These are phyloP conservation scores for Plasmodium adleri DNA, from an alignment of 169 alveolate species.

Conservation along the genomic window DNA sequence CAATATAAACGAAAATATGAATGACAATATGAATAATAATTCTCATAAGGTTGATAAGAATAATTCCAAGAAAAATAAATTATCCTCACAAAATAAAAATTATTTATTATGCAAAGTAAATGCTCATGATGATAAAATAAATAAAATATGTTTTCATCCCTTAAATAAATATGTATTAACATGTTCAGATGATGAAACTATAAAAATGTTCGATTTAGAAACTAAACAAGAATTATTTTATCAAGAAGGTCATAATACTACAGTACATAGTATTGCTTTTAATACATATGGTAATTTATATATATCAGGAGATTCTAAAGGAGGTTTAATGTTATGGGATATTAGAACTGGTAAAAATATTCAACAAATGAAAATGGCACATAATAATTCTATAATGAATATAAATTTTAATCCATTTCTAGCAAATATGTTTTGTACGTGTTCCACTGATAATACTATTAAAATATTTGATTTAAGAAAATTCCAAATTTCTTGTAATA, in stretches of 20 bases:
- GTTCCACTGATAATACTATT: conserved; percentile 85
- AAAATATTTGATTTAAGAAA: conserved; percentile 85
- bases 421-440: conserved; percentile 83
- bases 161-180: conserved; percentile 78
- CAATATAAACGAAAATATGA: not conserved
- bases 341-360: conserved; percentile 85
- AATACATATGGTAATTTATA: conserved; percentile 86
- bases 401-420: conserved; percentile 84
- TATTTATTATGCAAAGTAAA: conserved; percentile 74
- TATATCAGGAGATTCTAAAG: conserved; percentile 84
- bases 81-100: not conserved
- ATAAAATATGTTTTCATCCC: conserved; percentile 83
- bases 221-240: conserved; percentile 79
- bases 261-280: conserved; percentile 80
- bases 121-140: conserved; percentile 82
- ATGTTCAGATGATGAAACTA: conserved; percentile 85
- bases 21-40: not conserved
- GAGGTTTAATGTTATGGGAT: conserved; percentile 84
- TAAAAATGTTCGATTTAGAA: conserved; percentile 82
- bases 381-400: conserved; percentile 83
- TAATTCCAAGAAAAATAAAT: not conserved
- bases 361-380: conserved; percentile 78
- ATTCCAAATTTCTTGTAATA: conserved; percentile 78
- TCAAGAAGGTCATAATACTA: conserved; percentile 86
- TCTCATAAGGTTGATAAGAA: not conserved